Evolutionary conservation across 805 yeast species (phyloP).

Genomic region (Cyberlindnera bimundalis): DNA sequence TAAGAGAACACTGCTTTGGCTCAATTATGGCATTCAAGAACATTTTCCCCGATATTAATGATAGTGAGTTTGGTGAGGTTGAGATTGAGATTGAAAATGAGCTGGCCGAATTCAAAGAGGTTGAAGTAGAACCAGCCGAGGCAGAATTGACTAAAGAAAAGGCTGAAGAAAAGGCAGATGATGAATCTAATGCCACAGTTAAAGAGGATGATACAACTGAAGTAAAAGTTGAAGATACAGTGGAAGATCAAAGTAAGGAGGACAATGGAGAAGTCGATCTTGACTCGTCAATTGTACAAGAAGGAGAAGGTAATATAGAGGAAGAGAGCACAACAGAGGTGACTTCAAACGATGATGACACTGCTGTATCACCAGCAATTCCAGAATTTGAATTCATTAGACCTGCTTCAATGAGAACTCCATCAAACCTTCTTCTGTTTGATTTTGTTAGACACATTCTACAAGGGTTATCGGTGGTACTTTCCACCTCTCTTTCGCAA

Average conservation of each 20-base stretch:
- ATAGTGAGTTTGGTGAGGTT: conserved; percentile 21
- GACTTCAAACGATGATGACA: not conserved
- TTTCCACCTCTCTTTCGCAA: conserved; percentile 31
- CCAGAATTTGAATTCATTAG: conserved; percentile 5
- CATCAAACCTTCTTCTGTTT: conserved; percentile 31
- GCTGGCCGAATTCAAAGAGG: not conserved
- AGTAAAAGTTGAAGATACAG: not conserved
- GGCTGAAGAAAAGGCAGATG: not conserved
- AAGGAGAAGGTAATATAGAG: not conserved
- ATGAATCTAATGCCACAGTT: not conserved
- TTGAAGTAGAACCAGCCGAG: conserved; percentile 4
- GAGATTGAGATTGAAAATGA: conserved; percentile 11
- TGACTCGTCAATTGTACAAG: too few relatives aligned
- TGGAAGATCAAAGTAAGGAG: not conserved
- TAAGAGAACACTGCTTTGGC: conserved; percentile 78
- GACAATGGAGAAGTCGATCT: not conserved
- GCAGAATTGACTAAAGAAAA: conserved; percentile 2
- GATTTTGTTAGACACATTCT: conserved; percentile 37
- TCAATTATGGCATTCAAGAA: conserved; percentile 65
- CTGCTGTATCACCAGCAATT: too few relatives aligned
- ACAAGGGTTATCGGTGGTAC: conserved; percentile 29
- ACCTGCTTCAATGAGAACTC: conserved; percentile 11
- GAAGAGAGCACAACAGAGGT: not conserved
- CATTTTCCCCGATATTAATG: conserved; percentile 47
- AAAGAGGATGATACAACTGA: too few relatives aligned